Base-by-base conservation (phyloP, 352 stramenopile species). In the Peronospora belbahrii region DNA sequence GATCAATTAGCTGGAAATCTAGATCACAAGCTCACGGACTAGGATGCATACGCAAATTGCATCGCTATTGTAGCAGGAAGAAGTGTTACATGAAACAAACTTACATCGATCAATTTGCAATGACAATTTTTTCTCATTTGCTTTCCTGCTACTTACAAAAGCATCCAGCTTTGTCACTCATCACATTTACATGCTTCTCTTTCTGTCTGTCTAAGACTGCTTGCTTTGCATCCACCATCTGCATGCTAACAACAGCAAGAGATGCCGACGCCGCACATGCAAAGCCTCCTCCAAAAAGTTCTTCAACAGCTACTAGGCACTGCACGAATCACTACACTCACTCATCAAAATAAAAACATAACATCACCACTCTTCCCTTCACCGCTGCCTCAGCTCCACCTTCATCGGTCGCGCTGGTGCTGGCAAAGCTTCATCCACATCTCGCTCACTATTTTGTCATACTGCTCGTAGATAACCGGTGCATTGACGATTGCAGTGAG, bases 391-490 rank as follows among this genome's bases (percentile, higher is more conserved):
- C 46, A 40, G 30, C 56, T 62, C 59, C 40, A 39, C 49, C 15
- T 48, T 55, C 43, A 33, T 61, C 27, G 14, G 23, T 67, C 19
- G 40, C 42, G 36, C 19, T 7, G 11, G 25, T 25, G 24, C 35
- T 43, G 45, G 36, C 56, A 37, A 42, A 45, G 42, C 14, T 50
- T 61, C 24, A 42, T 44, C 30, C 18, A 36, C 13, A n/a, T n/a
- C 30, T 48, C 37, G 6, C 32, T 67, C 30, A 56, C 36, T 58
- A 37, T 52, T 65, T 70, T 11, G 55, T 46, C 31, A 56, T 57
- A 28, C 19, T 56, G 43, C 52, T 59, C 32, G 71, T 42, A 33
- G 76, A 82, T 46, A 83, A 47, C 19, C 77, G 72, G 43, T 84
- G 63, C 65, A 85, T 77, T 11, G 59, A 66, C 18, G 48, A 49